phyloP scores from a whole-genome alignment of 164 flowering plant species.

The Pachysandra terminalis region DNA sequence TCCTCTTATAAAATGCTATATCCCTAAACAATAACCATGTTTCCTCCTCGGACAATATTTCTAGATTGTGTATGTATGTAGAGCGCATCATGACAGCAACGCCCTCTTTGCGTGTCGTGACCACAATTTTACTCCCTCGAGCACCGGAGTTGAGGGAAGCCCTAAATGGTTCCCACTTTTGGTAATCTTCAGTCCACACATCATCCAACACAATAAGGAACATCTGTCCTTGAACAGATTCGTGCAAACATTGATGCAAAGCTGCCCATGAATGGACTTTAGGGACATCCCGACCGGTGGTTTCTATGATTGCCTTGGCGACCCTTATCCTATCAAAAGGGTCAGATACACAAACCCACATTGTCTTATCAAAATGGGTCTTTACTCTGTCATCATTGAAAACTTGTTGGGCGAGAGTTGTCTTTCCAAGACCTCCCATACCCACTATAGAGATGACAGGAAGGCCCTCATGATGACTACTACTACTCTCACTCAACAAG shows the following conservation, averaged over 20 bases:
- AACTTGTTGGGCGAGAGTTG: no score
- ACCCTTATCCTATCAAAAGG: no score
- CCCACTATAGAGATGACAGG: constrained; percentile 15
- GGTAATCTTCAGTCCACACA: constrained; percentile 24
- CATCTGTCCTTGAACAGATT: constrained; percentile 3
- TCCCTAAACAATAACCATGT: constrained; percentile 18
- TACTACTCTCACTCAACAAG: constrained; percentile 4
- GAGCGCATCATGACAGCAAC: constrained; percentile 18
- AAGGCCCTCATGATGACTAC: neutral
- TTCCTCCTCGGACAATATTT: constrained; percentile 5
- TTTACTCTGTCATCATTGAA: no score
- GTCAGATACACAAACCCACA: no score
- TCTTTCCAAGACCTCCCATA: constrained; percentile 22
- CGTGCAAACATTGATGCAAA: no score
- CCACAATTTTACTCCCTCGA: no score
- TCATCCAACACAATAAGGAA: constrained; percentile 26
- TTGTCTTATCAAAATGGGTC: no score
- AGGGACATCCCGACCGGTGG: neutral
- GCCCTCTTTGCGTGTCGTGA: constrained; percentile 16
- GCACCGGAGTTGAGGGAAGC: no score
- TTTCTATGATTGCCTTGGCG: no score
- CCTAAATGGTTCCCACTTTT: no score
- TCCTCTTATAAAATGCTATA: constrained; percentile 14
- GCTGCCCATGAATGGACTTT: neutral
- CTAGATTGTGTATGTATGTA: no score